Base-by-base conservation (phyloP, 495 filamentous ascomycete species). In the Talaromyces thailandensis region DNA sequence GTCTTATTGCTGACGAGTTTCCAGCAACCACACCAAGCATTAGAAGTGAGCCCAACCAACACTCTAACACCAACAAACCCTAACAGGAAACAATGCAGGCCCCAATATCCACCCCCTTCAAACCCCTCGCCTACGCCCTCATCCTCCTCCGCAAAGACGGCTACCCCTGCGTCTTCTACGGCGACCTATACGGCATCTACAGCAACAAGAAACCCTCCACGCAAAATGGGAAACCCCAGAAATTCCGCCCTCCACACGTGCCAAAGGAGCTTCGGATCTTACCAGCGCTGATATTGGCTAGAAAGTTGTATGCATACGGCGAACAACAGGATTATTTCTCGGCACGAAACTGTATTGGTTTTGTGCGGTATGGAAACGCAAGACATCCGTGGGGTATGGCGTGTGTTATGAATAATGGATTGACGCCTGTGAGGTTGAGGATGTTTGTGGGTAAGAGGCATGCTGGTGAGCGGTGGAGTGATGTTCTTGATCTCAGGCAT, bases 131-230 rank as follows among this genome's bases (percentile, higher is more conserved):
- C 29, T 85, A 88, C 63, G 71, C 82, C 7, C 73, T 87, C 37
- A 90, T 90, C 61, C 83, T 91, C 16, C 82, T 91, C 21, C 84
- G 86, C 24, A 68, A 76, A 40, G 70, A 77, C 12, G 88, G 88
- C 35, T 86, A 86, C 62, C 88, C 88, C 0, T 91, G 87, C 64
- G 65, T 90, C 57, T 92, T 88, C 69, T 91, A 87, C 67, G 88
- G 88, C 31, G 88, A 92, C 64, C 65, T 91, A 9, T 91, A 89
- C 68, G 88, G 88, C n/a, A 84, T 87, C 63, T 71, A 78, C 63
- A 81, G 73, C 11, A 70, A 68, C 21, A 26, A 35, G 3, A 26
- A 35, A 12, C 31, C 12, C 26, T 6, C 24, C 18, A 23, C 9
- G 2, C 16, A 55, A 55, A 28, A 4, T 8, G 26, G 2, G 28